Conservation (phyloP, 352 stramenopile species). For the Blastocystis sp. region DNA sequence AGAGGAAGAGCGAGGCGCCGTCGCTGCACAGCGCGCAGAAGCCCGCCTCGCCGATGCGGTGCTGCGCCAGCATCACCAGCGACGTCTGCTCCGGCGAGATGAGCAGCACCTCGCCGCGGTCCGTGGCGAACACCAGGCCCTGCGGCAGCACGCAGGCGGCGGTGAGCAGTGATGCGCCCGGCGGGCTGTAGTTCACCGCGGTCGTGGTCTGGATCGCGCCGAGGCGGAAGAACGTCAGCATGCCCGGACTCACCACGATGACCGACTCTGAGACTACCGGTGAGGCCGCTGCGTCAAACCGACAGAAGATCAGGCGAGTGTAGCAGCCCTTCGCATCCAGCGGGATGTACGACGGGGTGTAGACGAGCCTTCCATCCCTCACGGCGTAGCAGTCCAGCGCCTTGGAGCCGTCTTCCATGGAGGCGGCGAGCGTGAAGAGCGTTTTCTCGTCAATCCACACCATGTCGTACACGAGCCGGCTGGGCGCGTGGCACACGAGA, state of each 20-base stretch:
- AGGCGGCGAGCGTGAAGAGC: background rate
- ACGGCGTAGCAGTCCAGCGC: background rate
- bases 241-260: background rate
- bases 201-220: background rate
- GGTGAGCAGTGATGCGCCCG: background rate
- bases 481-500: background rate
- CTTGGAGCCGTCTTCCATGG: background rate
- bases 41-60: background rate
- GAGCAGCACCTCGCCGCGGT: background rate
- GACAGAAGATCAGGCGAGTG: slow-evolving; percentile 6
- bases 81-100: background rate
- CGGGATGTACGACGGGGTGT: background rate
- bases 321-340: background rate
- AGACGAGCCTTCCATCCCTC: background rate
- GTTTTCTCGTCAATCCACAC: background rate
- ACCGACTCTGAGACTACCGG: background rate
- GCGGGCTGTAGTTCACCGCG: background rate
- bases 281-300: background rate
- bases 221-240: background rate
- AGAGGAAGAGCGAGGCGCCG: slow-evolving; percentile 23
- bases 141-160: background rate
- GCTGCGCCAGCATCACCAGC: background rate
- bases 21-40: background rate
- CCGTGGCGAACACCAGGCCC: slow-evolving; percentile 22
- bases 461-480: slow-evolving; percentile 6